Evolutionary conservation across 495 filamentous ascomycete species (phyloP), one percentile per base, ranked within the genome.

Genomic region (Talaromyces adpressus): DNA sequence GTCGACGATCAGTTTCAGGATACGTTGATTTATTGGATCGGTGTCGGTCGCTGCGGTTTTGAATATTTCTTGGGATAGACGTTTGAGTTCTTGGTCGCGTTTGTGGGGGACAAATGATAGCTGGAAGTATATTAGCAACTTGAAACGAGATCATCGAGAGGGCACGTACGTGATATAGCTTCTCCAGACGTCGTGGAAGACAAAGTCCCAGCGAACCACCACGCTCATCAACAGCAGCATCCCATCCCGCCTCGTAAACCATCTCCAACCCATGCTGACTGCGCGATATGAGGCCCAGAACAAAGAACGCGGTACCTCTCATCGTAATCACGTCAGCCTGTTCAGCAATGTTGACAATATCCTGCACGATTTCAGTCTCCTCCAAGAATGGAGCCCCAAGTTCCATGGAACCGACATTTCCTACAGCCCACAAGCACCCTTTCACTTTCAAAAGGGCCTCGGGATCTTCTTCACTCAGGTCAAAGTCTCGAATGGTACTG

Each of bases 401-500:
- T 67, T 96, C 93, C 95, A 98, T 98, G 3, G 92, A 96, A 1
- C 94, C 94, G 54, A 98, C 92, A 69, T 98, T 98, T 27, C 95
- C 94, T 8, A 98, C 91, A 0, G 94, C 94, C 94, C 94, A 98
- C 20, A 98, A 82, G 70, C 91, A 97, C 29, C 95, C 94, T 71
- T 98, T 98, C 60, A 97, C 91, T 71, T 97, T 98, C 63, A 93
- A 83, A 25, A 98, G 87, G 58, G 87, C 85, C 74, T 98, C 94
- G 16, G 84, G 77, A 69, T 98, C 94, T 64, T 96, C 90, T 47
- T 86, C 87, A 62, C 93, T 87, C 75, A 90, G 83, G 51, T 86
- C 87, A 68, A 90, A 88, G 64, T 96, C 91, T 30, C 87, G 86
- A 67, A 98, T 97, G 7, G 89, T 96, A 59, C 83, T 80, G 0